phyloP scores from a whole-genome alignment of 2,329 filamentous ascomycete genomes.

The Elsinoe ampelina region DNA sequence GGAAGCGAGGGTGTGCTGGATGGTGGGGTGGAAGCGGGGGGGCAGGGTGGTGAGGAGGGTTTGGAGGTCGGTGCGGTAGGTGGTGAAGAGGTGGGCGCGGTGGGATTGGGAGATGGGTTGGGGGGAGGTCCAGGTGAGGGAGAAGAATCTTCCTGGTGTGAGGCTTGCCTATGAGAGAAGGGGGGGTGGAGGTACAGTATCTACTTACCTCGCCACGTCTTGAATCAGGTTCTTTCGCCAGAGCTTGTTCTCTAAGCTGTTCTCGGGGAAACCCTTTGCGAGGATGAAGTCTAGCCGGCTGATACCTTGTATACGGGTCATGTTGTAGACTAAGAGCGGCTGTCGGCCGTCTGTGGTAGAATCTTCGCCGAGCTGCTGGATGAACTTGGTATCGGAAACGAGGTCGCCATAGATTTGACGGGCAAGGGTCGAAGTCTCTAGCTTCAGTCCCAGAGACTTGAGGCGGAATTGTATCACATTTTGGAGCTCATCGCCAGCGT shows the following conservation, averaged over 20 bases:
- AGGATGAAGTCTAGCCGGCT: conserved; percentile 11
- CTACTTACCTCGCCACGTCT: not conserved
- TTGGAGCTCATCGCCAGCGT: not conserved
- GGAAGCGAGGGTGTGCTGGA: not conserved
- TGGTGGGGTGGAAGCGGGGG: not conserved
- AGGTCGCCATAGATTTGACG: conserved; percentile 3
- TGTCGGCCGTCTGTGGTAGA: not conserved
- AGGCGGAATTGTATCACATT: conserved; percentile 4
- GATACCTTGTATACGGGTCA: not conserved
- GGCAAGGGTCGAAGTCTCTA: not conserved
- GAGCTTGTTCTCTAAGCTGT: not conserved
- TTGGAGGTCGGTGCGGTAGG: not conserved
- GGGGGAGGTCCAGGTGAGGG: too few relatives aligned
- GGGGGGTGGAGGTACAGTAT: not conserved
- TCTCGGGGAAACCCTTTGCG: not conserved
- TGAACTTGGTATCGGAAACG: not conserved
- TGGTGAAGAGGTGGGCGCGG: not conserved
- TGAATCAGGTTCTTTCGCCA: not conserved
- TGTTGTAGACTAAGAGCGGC: not conserved
- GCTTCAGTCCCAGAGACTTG: not conserved
- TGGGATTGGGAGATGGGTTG: too few relatives aligned
- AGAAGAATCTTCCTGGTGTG: not conserved
- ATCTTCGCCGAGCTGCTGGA: too few relatives aligned
- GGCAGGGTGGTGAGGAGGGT: not conserved
- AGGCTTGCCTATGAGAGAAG: too few relatives aligned